Evolutionary conservation across 2,329 filamentous ascomycete species (phyloP), one percentile per base, ranked within the genome.

Genomic region (Cryoendolithus antarcticus): DNA sequence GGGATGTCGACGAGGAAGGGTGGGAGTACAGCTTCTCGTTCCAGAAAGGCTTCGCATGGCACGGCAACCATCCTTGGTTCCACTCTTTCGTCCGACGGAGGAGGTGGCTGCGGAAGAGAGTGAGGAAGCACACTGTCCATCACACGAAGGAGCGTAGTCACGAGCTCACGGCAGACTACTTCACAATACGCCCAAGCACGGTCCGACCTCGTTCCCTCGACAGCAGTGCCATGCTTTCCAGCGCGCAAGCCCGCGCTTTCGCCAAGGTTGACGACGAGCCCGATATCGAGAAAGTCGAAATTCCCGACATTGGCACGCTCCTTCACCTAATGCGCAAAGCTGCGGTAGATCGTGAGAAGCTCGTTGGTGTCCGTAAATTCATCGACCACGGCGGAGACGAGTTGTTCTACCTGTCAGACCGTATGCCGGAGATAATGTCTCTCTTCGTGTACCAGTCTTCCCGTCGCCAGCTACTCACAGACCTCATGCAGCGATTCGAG

Each of bases 21-120:
- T 98, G 91, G 91, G 82, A 93, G 57, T 98, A 98, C 62, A 91
- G 85, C 10, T 86, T 95, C 57, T 80, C 83, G 48, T 98, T 96
- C 56, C 56, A 59, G 30, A 59, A 60, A 28, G 45, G 67, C 69
- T 47, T 63, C 41, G 57, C 62, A 6, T 98, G 91, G 91, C 91
- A 98, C 60, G 80, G 80, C 3, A 82, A 83, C 11, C 77, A 81
- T 56, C 81, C 77, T 19, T 96, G 89, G 88, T 94, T 86, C 62
- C 89, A 88, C 58, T 93, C 86, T 1, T 98, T 89, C 56, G 91
- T 95, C n/a, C 73, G 91, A 29, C 71, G 91, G 49, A 74, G 91
- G 45, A 77, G 85, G 13, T 98, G 91, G 91, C 76, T 89, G 39
- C 72, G 91, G 32, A 82, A 84, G 58, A 72, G 91, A 28, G 71